Conservation (phyloP, 768 basidiomycete species). For the Astraeus odoratus region DNA sequence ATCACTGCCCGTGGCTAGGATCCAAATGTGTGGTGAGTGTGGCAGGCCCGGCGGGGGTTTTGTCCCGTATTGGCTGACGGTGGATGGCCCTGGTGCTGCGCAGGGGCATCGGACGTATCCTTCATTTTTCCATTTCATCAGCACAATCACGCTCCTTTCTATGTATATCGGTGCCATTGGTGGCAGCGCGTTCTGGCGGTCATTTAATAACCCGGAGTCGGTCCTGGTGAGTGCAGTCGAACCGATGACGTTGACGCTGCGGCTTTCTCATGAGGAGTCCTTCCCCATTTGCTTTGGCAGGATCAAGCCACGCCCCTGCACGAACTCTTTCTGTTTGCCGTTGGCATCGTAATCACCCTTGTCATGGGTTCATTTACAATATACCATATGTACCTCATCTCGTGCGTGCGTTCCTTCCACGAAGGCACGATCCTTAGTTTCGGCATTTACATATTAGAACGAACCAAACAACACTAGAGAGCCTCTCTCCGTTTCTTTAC, state of each 20-base stretch:
- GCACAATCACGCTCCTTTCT: conserved; percentile 54
- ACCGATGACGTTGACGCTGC: too few species aligned
- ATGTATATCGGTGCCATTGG: conserved; percentile 53
- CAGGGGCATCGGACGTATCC: conserved; percentile 83
- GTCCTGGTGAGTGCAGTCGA: conserved; percentile 53
- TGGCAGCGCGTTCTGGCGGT: conserved; percentile 49
- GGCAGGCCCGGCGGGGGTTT: not conserved
- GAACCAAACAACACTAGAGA: conserved; percentile 82
- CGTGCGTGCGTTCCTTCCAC: conserved; percentile 36
- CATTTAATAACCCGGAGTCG: conserved; percentile 54
- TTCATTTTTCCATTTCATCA: conserved; percentile 74
- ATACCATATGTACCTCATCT: conserved; percentile 73
- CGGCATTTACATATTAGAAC: conserved; percentile 37
- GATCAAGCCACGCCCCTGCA: conserved; percentile 64
- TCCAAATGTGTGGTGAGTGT: conserved; percentile 65
- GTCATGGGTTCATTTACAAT: conserved; percentile 69
- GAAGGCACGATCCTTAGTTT: not conserved
- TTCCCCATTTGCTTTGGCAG: conserved; percentile 27
- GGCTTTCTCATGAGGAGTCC: too few species aligned
- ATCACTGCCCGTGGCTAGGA: conserved; percentile 84
- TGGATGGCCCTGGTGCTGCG: not conserved
- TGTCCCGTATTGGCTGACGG: not conserved
- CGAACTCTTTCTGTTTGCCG: conserved; percentile 56
- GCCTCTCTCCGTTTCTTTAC: conserved; percentile 67
- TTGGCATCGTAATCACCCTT: conserved; percentile 51